phyloP scores from a whole-genome alignment of 139 green algal species.

The Chlorella sp. region DNA sequence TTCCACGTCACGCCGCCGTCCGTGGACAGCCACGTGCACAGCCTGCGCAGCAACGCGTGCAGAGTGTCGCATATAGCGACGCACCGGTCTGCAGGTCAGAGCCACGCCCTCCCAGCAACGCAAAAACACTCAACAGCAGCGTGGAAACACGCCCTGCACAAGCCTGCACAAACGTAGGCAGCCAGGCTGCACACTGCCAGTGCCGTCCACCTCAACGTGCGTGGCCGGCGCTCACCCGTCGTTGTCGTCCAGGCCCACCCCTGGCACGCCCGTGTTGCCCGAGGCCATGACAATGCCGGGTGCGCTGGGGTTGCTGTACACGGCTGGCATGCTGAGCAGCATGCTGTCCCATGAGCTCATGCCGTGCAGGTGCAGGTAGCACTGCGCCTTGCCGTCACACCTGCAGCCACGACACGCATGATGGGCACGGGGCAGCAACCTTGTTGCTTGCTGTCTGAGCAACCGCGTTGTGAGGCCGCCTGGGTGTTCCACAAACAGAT shows the following conservation, averaged over 20 bases:
- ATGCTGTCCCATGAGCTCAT: slow-evolving; percentile 53
- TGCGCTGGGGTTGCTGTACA: slow-evolving; percentile 79
- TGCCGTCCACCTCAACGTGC: no score
- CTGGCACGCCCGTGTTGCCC: slow-evolving; percentile 66
- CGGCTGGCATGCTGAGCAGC: slow-evolving; percentile 40
- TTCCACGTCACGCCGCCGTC: slow-evolving; percentile 87
- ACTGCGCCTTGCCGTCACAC: slow-evolving; percentile 21
- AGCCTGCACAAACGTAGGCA: no score
- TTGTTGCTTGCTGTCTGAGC: no score
- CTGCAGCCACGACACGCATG: slow-evolving; percentile 1
- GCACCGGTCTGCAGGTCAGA: neutral
- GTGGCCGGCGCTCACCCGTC: slow-evolving; percentile 42
- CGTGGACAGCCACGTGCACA: slow-evolving; percentile 79
- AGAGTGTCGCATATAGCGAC: neutral
- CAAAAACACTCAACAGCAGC: neutral
- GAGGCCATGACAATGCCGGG: slow-evolving; percentile 86
- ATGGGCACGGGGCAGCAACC: no score
- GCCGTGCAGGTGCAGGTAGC: slow-evolving; percentile 70
- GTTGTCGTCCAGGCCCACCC: slow-evolving; percentile 37
- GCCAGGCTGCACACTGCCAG: no score
- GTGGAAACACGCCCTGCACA: no score
- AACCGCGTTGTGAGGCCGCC: no score
- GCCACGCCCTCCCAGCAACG: neutral
- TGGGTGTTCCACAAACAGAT: no score
- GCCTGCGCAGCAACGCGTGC: no score